Evolutionary conservation across 1,284 basidiomycete species (phyloP), one percentile per base, ranked within the genome.

Genomic region (Lignosus rhinocerotis): DNA sequence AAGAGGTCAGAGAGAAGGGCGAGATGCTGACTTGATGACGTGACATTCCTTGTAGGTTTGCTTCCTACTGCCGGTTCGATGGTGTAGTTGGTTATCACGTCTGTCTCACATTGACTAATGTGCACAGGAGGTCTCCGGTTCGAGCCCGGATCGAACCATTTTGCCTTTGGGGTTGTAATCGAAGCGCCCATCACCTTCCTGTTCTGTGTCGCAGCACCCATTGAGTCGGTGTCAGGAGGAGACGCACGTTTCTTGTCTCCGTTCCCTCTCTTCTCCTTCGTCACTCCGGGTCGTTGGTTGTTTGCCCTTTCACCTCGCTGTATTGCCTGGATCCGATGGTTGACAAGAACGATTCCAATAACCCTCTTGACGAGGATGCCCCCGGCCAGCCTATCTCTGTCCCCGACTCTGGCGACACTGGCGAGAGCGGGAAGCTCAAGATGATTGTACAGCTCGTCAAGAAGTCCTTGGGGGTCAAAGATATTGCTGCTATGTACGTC

Each of bases 361-460:
- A 58, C 30, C 56, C 59, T 32, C 42, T 69, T 30, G 85, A 86
- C 60, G 84, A 86, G 49, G 85, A 86, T 32, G 75, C 79, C 17
- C 58, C 65, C 17, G 68, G 69, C 14, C 76, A 78, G 61, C 74
- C 87, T 55, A 83, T 91, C 47, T 86, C 89, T 8, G 79, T 95
- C 2, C 87, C 91, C 50, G 93, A 95, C 67, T 74, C 83, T 31
- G 83, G 81, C 42, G 88, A 90, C 60, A 75, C 83, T 32, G 90
- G 90, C 41, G 93, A 96, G 71, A 91, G 93, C 63, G 88, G 92
- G 47, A 95, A 92, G 81, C 80, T 96, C 64, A 93, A 91, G 81
- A 93, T 94, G 85, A 91, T 96, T 51, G 79, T 95, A 11, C 86
- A 88, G 69, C 82, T 96, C 53, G 84, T 95, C 64, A 94, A 93